Base-by-base conservation (phyloP, 257 asterid species). In the Primulina huaijiensis region DNA sequence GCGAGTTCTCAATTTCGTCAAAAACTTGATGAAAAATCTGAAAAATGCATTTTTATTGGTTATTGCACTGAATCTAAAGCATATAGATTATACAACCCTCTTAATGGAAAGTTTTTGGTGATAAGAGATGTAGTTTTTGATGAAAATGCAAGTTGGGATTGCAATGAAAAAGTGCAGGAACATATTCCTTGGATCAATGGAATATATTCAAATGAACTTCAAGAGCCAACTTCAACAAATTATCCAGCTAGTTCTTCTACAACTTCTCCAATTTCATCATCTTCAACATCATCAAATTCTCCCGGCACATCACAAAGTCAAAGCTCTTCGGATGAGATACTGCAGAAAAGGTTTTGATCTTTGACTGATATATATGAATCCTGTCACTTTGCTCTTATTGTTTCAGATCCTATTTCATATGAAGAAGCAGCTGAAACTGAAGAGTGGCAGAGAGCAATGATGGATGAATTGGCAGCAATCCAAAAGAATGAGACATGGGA, bases 401-500 rank as follows among this genome's bases (percentile, higher is more conserved):
- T 33, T 33, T 69, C 23, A 2, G 31, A 69, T 20, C 73, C 73
- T 2, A 1, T 21, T 8, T 10, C 5, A 7, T 56, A 57, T 58
- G 73, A 69, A 19, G 73, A 69, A 33, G 65, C 57, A 8, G 38
- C 34, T 2, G 11, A 20, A 57, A 34, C 35, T 0, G 25, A 17
- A 69, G 37, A 33, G 10, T 69, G 73, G 65, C 12, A 37, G 14
- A 55, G 12, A 34, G 67, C 62, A 1, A 73, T 73, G 19, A 7
- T 11, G 35, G 60, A 40, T 12, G 60, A 65, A 6, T 7, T 65
- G 60, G 8, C 4, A 65, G 5, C 60, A 6, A 65, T 21, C 4
- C 31, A 73, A 58, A 73, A 63, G 21, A 30, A 75, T 60, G 20
- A 6, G 3, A 75, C 72, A 2, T 75, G 70, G 79, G 55, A 52